A percentile compares a stretch with the other conserved stretches of the same genome.
phyloP scores from a whole-genome alignment of 2,329 filamentous ascomycete genomes.

The Fusarium sp. region DNA sequence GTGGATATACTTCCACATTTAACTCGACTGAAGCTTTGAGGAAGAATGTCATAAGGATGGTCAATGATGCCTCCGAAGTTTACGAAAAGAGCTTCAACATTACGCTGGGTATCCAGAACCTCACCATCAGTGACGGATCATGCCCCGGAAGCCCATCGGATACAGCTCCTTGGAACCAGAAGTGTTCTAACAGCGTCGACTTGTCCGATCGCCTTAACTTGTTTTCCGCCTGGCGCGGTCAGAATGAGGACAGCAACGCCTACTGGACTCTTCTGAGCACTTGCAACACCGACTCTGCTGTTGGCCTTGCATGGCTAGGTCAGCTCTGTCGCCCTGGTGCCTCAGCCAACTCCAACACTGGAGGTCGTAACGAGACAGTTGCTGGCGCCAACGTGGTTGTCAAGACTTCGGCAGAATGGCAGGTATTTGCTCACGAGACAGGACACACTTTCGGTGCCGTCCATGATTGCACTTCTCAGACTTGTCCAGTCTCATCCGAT shows the following conservation, averaged over 20 bases:
- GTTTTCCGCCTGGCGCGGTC: slow-evolving; percentile 89
- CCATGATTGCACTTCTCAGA: slow-evolving; percentile 82
- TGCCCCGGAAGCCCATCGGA: slow-evolving; percentile 76
- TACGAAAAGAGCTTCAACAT: slow-evolving; percentile 96
- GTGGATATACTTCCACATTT: slow-evolving; percentile 82
- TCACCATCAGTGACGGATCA: slow-evolving; percentile 78
- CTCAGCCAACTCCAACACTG: slow-evolving; percentile 58
- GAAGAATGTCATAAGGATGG: slow-evolving; percentile 79
- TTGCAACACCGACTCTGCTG: slow-evolving; percentile 83
- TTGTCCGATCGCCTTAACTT: slow-evolving; percentile 84
- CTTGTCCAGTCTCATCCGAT: slow-evolving; percentile 71
- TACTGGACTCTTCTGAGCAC: slow-evolving; percentile 92
- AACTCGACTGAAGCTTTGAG: slow-evolving; percentile 68
- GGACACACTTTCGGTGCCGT: slow-evolving; percentile 96
- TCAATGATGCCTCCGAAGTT: slow-evolving; percentile 86
- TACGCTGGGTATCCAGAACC: slow-evolving; percentile 85
- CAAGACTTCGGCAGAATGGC: slow-evolving; percentile 86
- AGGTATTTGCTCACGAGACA: slow-evolving; percentile 93
- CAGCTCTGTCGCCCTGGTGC: slow-evolving; percentile 78
- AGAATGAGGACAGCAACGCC: slow-evolving; percentile 80
- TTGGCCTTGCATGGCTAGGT: slow-evolving; percentile 92
- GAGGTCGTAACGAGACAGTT: slow-evolving; percentile 73
- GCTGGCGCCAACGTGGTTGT: slow-evolving; percentile 91
- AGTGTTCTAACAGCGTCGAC: slow-evolving; percentile 68
- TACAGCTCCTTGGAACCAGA: slow-evolving; percentile 84